Percentiles rank a stretch among this genome's conserved stretches.
Evolutionary conservation across 768 basidiomycete species (phyloP).

Genomic region (Tricholoma sp.): DNA sequence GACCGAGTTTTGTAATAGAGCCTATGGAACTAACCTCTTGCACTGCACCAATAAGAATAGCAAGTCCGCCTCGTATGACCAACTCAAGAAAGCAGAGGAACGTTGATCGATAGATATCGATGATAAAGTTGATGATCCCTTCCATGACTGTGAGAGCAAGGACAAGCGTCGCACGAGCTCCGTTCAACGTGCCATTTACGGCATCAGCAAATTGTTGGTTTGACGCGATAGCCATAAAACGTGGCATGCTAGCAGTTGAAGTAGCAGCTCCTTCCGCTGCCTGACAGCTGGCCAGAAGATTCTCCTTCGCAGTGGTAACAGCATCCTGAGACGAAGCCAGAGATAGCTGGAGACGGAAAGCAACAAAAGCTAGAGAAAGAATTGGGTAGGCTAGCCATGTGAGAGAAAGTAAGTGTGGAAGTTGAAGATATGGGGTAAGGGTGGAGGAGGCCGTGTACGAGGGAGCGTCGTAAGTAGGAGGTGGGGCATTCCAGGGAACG

Average conservation of each 20-base stretch:
- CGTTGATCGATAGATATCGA: slow-evolving; percentile 89
- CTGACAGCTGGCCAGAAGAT: slow-evolving; percentile 78
- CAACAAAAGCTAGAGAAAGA: slow-evolving; percentile 82
- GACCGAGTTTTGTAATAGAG: not conserved
- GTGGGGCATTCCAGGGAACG: slow-evolving; percentile 37
- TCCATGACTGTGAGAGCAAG: slow-evolving; percentile 82
- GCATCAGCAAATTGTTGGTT: slow-evolving; percentile 76
- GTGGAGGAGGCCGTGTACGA: slow-evolving; percentile 30
- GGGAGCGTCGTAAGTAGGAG: slow-evolving; percentile 54
- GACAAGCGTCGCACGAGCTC: slow-evolving; percentile 67
- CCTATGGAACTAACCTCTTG: slow-evolving; percentile 55
- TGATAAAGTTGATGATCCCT: slow-evolving; percentile 83
- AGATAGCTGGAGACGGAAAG: slow-evolving; percentile 76
- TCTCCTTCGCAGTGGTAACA: slow-evolving; percentile 62
- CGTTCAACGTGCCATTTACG: slow-evolving; percentile 75
- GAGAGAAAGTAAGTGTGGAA: slow-evolving; percentile 78
- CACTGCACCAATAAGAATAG: slow-evolving; percentile 77
- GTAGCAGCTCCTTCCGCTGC: slow-evolving; percentile 84
- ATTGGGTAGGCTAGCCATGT: slow-evolving; percentile 92
- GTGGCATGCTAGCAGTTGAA: slow-evolving; percentile 78
- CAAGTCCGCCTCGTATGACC: slow-evolving; percentile 75
- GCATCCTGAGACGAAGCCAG: slow-evolving; percentile 63
- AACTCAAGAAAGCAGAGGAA: slow-evolving; percentile 93
- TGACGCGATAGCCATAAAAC: slow-evolving; percentile 81
- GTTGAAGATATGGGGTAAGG: slow-evolving; percentile 79